A percentile compares a stretch with the other conserved stretches of the same genome.
phyloP scores from a whole-genome alignment of 176 grass and related monocot species.

The Triticum aestivum region IWGSC_CS_RefSeq_v2.1 NC_057807.1:300164048-300164547 shows the following conservation, averaged over 20 bases:
- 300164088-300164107: constrained; percentile 15
- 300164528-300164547: not conserved
- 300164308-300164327: too few species aligned
- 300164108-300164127: not conserved
- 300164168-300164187: not conserved
- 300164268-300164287: too few species aligned
- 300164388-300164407: not conserved
- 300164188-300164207: not conserved
- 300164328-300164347: too few species aligned
- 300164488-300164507: not conserved
- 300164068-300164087: constrained; percentile 64
- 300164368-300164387: not conserved
- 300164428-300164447: not conserved
- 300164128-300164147: not conserved
- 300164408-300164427: not conserved
- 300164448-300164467: not conserved
- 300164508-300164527: not conserved
- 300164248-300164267: too few species aligned
- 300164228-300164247: too few species aligned
- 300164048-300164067: constrained; percentile 83
- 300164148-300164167: not conserved
- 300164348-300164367: too few species aligned
- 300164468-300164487: not conserved
- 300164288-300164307: too few species aligned
- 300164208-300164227: not conserved